These are phyloP conservation scores for Crucihimalaya himalaica DNA, from an alignment of 345 rosid species.

Conservation along the genomic window DNA sequence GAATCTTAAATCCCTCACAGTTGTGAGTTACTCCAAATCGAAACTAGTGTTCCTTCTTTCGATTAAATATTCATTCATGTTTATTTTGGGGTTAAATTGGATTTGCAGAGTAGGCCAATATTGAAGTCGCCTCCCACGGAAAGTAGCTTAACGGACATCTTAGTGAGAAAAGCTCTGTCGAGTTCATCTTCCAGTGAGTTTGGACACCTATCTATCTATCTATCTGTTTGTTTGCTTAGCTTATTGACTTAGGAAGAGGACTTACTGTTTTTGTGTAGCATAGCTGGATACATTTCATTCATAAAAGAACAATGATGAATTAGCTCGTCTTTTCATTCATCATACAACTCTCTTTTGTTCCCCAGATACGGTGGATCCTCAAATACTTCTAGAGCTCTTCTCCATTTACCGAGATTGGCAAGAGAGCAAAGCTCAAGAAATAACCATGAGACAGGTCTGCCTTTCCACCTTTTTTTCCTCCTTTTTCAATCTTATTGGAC, in stretches of 20 bases:
- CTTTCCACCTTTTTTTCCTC: not conserved
- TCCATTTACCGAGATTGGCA: conserved; percentile 82
- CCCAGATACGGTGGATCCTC: conserved; percentile 70
- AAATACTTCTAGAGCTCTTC: conserved; percentile 82
- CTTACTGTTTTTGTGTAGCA: not conserved
- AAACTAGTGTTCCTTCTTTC: not conserved
- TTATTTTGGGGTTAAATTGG: too few species aligned
- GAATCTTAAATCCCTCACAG: conserved; percentile 72
- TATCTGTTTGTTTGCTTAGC: not conserved
- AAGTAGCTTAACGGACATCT: conserved; percentile 91
- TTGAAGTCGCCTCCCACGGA: conserved; percentile 66
- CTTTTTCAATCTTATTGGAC: not conserved
- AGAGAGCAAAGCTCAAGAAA: conserved; percentile 58
- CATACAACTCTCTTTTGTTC: not conserved
- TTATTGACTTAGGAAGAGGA: not conserved
- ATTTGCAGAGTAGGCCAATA: conserved; percentile 70
- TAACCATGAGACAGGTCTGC: conserved; percentile 73
- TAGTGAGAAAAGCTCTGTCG: conserved; percentile 70
- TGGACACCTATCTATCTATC: not conserved
- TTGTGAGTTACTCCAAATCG: conserved; percentile 49
- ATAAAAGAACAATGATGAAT: not conserved
- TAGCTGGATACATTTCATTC: not conserved
- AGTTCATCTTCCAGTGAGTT: conserved; percentile 61
- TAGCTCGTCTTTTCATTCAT: not conserved
- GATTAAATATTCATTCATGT: not conserved